Conservation (phyloP, 495 filamentous ascomycete genomes). For the Aspergillus kassunensis region DNA sequence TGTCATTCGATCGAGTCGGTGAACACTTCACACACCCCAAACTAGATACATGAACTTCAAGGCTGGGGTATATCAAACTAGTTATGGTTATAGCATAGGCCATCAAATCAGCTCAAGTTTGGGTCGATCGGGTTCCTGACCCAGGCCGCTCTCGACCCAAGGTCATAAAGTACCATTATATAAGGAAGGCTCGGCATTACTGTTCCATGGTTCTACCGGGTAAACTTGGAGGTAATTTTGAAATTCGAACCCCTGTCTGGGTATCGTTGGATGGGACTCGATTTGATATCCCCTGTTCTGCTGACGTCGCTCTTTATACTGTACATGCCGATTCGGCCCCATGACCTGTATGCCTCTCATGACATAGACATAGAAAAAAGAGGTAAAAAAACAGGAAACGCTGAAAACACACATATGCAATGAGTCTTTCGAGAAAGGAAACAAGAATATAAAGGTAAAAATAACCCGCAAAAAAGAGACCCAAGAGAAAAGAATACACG, state of each 20-base stretch:
- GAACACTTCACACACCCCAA: too few species aligned
- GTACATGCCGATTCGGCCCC: slow-evolving; percentile 2
- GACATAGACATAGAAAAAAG: slow-evolving; percentile 2
- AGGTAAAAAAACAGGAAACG: slow-evolving; percentile 1
- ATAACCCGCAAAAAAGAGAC: background rate
- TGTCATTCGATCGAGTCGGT: background rate
- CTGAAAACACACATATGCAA: slow-evolving; percentile 1
- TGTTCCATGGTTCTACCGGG: slow-evolving; percentile 8
- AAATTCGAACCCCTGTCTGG: background rate
- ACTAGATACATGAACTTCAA: too few species aligned
- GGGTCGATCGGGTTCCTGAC: slow-evolving; percentile 11
- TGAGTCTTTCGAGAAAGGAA: background rate
- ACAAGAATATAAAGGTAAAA: background rate
- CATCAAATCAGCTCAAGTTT: too few species aligned
- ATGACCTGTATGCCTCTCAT: slow-evolving; percentile 1
- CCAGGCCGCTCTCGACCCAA: background rate
- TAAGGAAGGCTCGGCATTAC: background rate
- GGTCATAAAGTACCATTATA: background rate
- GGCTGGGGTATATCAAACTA: too few species aligned
- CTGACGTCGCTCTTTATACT: slow-evolving; percentile 8
- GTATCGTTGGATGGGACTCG: background rate
- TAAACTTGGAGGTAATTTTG: background rate
- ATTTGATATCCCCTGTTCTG: background rate
- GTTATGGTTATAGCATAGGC: too few species aligned
- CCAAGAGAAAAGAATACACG: background rate